Percentiles rank a stretch among this genome's conserved stretches.
phyloP scores from a whole-genome alignment of 208 protist species.

The Trypanosoma congolense region DNA sequence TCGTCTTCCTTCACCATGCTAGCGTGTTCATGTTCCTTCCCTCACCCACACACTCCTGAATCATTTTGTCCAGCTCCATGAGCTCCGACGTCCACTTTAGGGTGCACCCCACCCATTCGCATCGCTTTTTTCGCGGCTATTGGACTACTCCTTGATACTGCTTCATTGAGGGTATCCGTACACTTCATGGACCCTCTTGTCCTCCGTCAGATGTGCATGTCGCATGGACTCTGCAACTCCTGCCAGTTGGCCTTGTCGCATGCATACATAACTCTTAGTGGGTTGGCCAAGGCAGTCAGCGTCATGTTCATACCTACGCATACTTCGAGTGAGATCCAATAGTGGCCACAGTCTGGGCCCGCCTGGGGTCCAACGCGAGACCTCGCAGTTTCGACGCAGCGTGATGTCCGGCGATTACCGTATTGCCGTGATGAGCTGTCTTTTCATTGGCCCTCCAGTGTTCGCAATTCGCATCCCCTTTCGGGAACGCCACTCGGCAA shows the following conservation, averaged over 20 bases:
- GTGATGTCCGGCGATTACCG: neutral
- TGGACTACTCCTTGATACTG: neutral
- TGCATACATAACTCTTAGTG: neutral
- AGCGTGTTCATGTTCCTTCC: neutral
- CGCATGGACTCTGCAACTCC: neutral
- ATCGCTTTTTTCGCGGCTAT: neutral
- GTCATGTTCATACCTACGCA: neutral
- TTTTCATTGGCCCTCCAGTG: neutral
- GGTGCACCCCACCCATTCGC: neutral
- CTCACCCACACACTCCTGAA: neutral
- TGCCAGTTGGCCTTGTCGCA: conserved; percentile 14
- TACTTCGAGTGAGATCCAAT: conserved; percentile 4
- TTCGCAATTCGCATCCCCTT: conserved; percentile 8
- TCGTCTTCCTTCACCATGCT: neutral
- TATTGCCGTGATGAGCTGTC: neutral
- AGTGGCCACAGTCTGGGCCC: conserved; percentile 11
- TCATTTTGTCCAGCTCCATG: conserved; percentile 16
- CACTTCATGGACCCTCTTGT: neutral
- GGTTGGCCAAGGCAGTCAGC: neutral
- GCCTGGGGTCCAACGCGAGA: conserved; percentile 6
- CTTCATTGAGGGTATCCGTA: neutral
- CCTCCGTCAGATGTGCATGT: neutral
- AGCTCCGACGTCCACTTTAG: conserved; percentile 21
- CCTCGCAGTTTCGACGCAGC: too few species aligned
- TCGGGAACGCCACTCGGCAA: conserved; percentile 3